Evolutionary conservation across 169 alveolate species (phyloP).

Genomic region (Ichthyophthirius multifiliis): DNA sequence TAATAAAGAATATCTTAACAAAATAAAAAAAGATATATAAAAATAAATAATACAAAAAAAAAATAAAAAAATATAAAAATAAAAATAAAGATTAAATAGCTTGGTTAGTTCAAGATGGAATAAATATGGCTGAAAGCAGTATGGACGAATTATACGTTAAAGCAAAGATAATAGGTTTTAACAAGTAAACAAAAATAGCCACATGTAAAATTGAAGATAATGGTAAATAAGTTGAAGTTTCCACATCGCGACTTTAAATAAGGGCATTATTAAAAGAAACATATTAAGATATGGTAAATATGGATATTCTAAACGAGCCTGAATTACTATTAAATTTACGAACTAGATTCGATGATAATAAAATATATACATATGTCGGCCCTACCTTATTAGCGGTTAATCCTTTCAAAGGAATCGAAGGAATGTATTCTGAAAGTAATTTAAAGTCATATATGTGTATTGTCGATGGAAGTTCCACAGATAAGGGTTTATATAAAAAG

Average conservation of each 20-base stretch:
- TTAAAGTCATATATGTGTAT: conserved; percentile 6
- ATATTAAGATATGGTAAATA: conserved; percentile 42
- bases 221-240: neutral
- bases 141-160: too few relatives aligned
- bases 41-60: too few relatives aligned
- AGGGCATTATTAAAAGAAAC: conserved; percentile 11
- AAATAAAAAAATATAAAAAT: too few relatives aligned
- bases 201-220: neutral
- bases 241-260: neutral
- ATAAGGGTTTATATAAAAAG: conserved; percentile 20
- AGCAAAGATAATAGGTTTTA: neutral
- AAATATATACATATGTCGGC: conserved; percentile 80
- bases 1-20: too few relatives aligned
- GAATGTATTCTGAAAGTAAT: conserved; percentile 22
- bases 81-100: too few relatives aligned
- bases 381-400: conserved; percentile 80
- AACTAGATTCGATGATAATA: conserved; percentile 17
- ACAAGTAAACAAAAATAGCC: neutral
- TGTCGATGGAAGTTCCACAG: neutral
- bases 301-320: conserved; percentile 41
- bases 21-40: too few relatives aligned
- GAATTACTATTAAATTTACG: conserved; percentile 30
- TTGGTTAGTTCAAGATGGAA: too few relatives aligned
- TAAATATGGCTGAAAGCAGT: too few relatives aligned
- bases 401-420: conserved; percentile 72